These are phyloP conservation scores for Stagonosporopsis rhizophila DNA, from an alignment of 2,329 filamentous ascomycete species.

Conservation along the genomic window DNA sequence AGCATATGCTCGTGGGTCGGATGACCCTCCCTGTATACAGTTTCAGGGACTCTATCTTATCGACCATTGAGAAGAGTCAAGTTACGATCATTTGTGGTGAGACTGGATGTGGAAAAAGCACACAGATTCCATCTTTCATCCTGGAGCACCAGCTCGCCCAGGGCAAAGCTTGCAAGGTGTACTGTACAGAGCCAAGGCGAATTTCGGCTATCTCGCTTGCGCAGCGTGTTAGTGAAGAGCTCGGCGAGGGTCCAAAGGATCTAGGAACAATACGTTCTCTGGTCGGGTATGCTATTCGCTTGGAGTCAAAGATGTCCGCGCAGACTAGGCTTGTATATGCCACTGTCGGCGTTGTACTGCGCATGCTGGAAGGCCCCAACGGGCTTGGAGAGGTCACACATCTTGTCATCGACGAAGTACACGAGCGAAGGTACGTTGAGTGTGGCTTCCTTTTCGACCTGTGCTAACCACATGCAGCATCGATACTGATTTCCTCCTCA, in stretches of 20 bases:
- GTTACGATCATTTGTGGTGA: constrained; percentile 95
- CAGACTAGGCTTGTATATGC: constrained; percentile 90
- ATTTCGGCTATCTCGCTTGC: constrained; percentile 97
- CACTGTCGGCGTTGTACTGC: constrained; percentile 89
- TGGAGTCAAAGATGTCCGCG: constrained; percentile 84
- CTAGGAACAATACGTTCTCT: constrained; percentile 83
- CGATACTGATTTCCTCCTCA: constrained; percentile 93
- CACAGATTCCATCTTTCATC: constrained; percentile 93
- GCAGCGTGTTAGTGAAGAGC: constrained; percentile 89
- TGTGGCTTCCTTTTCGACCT: neutral
- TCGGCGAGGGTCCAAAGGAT: constrained; percentile 84
- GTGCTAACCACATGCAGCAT: constrained; percentile 62
- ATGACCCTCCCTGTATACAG: constrained; percentile 88
- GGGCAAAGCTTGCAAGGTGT: constrained; percentile 86
- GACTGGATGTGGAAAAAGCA: constrained; percentile 97
- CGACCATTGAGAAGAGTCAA: constrained; percentile 78
- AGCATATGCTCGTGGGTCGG: constrained; percentile 78
- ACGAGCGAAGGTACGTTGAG: constrained; percentile 70
- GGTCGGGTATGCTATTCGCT: constrained; percentile 90
- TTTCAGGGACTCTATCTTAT: constrained; percentile 79
- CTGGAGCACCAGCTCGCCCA: constrained; percentile 85
- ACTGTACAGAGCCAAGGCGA: constrained; percentile 91
- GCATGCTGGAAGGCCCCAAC: constrained; percentile 91
- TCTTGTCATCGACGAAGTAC: constrained; percentile 95
- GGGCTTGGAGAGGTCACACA: constrained; percentile 91